Evolutionary conservation across 495 filamentous ascomycete genomes (phyloP), one percentile per base, ranked within the genome.

Genomic region (Penicillium antarcticum): DNA sequence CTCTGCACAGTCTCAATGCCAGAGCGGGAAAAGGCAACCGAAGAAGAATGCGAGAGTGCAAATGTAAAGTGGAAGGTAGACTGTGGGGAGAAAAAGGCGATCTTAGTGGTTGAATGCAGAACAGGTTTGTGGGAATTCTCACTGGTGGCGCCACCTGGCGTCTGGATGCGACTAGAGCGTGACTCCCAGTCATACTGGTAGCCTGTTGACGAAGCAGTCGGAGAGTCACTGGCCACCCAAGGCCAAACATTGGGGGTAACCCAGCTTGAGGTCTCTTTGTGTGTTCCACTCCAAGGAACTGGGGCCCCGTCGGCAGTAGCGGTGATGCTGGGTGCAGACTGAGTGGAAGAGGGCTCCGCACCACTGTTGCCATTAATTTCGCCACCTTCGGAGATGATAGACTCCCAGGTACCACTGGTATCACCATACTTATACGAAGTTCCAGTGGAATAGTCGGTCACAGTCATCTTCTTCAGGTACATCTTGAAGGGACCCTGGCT

Each of bases 371-470:
- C 74, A 63, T 81, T 84, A 53, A 92, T 61, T 48, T 77, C 80
- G 41, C 88, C 91, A 41, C 83, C 87, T n/a, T 82, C 72, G 12
- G 92, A 80, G 51, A 79, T 75, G 69, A 98, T 97, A 51, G 85
- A 89, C 53, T 84, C 56, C 86, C 87, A 96, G 18, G 77, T 80
- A 33, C 94, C 94, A 24, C 78, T 84, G 29, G 73, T 79, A 65
- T 91, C 89, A 42, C 79, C 74, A 65, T 97, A 98, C 16, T 67
- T 74, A 73, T 98, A 98, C 38, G 82, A 74, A 1, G 79, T 83
- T 29, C 92, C 94, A 10, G 89, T 95, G 18, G 89, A 95, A 73
- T 97, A 97, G 71, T 98, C 94, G 36, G 83, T 83, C 42, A 92
- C 81, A 37, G 80, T 80, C 45, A 96, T 73, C 23, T 77, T 84